phyloP scores from a whole-genome alignment of 331 rosid genomes.

The Phaseolus coccineus region DNA sequence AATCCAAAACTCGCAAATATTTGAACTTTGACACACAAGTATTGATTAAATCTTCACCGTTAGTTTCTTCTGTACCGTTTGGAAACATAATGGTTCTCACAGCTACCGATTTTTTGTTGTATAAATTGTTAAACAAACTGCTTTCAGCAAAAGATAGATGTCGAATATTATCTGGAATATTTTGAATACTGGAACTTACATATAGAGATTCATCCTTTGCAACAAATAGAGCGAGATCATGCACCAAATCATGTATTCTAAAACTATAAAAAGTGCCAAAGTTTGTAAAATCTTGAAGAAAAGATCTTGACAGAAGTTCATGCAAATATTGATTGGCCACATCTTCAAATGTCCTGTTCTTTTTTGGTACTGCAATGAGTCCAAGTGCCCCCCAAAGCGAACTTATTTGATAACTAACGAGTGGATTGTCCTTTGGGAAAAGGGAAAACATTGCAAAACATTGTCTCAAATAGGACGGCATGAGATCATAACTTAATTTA shows the following conservation, averaged over 20 bases:
- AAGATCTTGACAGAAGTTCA: not conserved
- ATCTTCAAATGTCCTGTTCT: not conserved
- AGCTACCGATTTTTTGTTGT: too few relatives aligned
- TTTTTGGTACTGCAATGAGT: not conserved
- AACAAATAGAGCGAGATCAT: too few relatives aligned
- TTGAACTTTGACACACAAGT: not conserved
- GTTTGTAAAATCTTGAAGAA: not conserved
- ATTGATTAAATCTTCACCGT: not conserved
- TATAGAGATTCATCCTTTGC: too few relatives aligned
- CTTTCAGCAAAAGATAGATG: too few relatives aligned
- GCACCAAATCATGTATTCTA: too few relatives aligned
- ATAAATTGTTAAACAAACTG: too few relatives aligned
- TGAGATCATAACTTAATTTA: not conserved
- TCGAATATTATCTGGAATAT: too few relatives aligned
- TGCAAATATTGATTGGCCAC: slow-evolving; percentile 23
- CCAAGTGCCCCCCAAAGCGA: slow-evolving; percentile 41
- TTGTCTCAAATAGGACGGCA: not conserved
- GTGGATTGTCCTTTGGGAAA: not conserved
- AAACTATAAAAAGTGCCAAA: too few relatives aligned
- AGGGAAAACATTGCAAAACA: not conserved
- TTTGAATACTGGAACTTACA: too few relatives aligned
- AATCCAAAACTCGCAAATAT: slow-evolving; percentile 37
- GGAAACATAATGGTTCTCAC: slow-evolving; percentile 34
- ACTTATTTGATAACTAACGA: accelerated
- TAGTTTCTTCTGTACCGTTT: not conserved